Evolutionary conservation across 345 rosid genomes (phyloP), one percentile per base, ranked within the genome.

Genomic region (Bretschneidera sinensis): DNA sequence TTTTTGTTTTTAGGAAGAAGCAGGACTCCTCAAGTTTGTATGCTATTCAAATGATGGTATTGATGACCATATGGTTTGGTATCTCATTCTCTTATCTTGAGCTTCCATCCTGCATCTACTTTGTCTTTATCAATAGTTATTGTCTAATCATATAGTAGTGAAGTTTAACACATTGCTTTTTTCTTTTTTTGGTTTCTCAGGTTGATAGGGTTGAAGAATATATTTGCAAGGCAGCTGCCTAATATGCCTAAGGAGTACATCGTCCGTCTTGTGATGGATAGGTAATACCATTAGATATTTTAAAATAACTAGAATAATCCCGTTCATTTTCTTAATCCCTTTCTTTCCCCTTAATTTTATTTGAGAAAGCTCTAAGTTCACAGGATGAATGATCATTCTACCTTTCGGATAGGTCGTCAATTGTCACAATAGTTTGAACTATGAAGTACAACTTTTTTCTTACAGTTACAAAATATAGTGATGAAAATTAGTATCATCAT

Each of bases 201-300:
- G 91, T 78, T 95, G 88, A 85, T 95, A 68, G 99, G 97, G 45
- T 78, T 95, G 80, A 95, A 95, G 89, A 95, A 95, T 63, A 91
- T 95, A 68, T 91, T 95, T 86, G 88, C 95, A 48, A 85, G 88
- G 76, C 99, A 95, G 68, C 81, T 95, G 60, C 98, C 99, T 51
- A 95, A 95, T 75, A 95, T 95, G 99, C 99, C 99, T 3, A 95
- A 88, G 75, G 99, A 95, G 79, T 95, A 95, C 65, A 91, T 95
- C 63, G 99, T 95, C 63, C 98, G 98, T 17, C 99, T 95, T 75
- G 81, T 95, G 57, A 95, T 95, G 99, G 99, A 95, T 78, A 91
- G 99, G 99, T 95, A 75, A 39, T 39, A 39, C 45, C 15, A 39
- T 39, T 39, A 7, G 15, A 39, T 39, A 2, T 5, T 39, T 39